Evolutionary conservation across 345 rosid genomes (phyloP).

Genomic region (Citrus sinensis): DVS_A1.0 CM039165.1:22908001-22908500

Average conservation of each 20-base stretch:
- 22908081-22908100: neutral
- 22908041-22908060: neutral
- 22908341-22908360: constrained; percentile 13
- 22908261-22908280: too few relatives aligned
- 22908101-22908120: too few relatives aligned
- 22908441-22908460: constrained; percentile 18
- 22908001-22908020: neutral
- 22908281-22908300: too few relatives aligned
- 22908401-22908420: neutral
- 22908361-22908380: neutral
- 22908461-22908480: neutral
- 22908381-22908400: neutral
- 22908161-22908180: too few relatives aligned
- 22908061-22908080: neutral
- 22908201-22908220: too few relatives aligned
- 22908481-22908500: neutral
- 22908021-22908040: neutral
- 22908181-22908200: too few relatives aligned
- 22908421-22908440: neutral
- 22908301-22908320: neutral
- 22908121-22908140: too few relatives aligned
- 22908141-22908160: too few relatives aligned
- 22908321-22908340: constrained; percentile 9
- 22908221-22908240: too few relatives aligned
- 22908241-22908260: too few relatives aligned